These are phyloP conservation scores for Xylaria cubensis DNA, from an alignment of 495 filamentous ascomycete species.

Conservation along the genomic window DNA sequence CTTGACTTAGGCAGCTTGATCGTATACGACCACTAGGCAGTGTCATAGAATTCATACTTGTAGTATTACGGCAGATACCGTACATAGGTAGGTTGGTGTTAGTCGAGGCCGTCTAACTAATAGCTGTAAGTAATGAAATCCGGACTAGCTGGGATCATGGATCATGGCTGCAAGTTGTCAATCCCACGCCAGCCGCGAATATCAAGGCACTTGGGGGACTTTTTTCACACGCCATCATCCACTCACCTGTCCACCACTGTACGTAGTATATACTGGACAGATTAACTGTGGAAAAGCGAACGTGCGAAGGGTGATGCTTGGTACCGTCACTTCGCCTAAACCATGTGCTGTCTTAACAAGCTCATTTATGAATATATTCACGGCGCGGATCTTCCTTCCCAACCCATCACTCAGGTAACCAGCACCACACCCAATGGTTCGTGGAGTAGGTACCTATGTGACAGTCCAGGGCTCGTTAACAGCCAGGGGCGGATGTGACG, in stretches of 20 bases:
- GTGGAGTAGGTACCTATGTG: background rate
- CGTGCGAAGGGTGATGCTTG: background rate
- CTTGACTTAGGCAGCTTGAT: too few species aligned
- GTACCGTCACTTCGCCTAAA: background rate
- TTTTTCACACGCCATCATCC: background rate
- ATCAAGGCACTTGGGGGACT: background rate
- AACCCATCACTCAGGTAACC: slow-evolving; percentile 1
- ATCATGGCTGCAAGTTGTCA: background rate
- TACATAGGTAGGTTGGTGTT: background rate
- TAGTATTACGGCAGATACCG: background rate
- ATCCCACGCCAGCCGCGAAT: background rate
- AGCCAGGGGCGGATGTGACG: background rate
- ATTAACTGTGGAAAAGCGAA: background rate
- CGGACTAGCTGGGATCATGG: slow-evolving; percentile 11
- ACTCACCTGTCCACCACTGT: background rate
- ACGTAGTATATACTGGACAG: background rate
- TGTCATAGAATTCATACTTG: background rate
- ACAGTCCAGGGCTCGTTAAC: background rate
- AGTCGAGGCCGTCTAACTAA: background rate
- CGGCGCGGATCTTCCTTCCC: background rate
- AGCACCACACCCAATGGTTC: background rate
- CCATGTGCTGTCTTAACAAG: background rate
- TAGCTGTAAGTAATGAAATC: background rate
- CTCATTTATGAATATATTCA: background rate
- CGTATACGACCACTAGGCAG: too few species aligned